A percentile compares a stretch with the other conserved stretches of the same genome.
These are phyloP conservation scores for Eutrema salsugineum DNA, from an alignment of 441 rosid species.

Conservation along the genomic window DNA sequence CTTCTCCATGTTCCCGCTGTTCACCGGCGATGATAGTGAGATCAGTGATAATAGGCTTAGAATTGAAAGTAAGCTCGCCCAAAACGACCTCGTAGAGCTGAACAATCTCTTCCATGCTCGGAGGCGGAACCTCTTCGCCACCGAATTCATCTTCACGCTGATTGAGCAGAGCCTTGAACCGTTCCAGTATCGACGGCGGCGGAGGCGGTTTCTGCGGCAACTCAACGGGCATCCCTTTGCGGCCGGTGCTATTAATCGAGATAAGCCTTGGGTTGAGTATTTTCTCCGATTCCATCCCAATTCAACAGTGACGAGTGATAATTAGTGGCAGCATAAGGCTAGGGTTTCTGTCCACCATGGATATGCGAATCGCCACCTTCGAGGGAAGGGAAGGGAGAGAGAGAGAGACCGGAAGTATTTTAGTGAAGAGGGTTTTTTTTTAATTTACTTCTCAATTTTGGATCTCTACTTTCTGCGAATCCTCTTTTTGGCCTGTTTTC, in stretches of 20 bases:
- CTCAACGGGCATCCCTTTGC: constrained; percentile 31
- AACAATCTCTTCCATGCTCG: constrained; percentile 57
- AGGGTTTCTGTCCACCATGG: constrained; percentile 36
- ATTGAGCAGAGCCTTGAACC: constrained; percentile 32
- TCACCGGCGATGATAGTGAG: constrained; percentile 97
- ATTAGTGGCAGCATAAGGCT: constrained; percentile 16
- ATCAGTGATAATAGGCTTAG: constrained; percentile 96
- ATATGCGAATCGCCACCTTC: constrained; percentile 26
- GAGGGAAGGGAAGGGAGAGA: background rate
- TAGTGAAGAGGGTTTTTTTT: constrained; percentile 18
- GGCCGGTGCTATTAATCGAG: constrained; percentile 6
- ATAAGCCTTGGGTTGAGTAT: constrained; percentile 25
- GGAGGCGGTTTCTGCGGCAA: constrained; percentile 36
- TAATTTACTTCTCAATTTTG: background rate
- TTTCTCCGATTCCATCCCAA: constrained; percentile 33
- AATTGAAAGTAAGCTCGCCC: constrained; percentile 77
- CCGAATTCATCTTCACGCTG: constrained; percentile 30
- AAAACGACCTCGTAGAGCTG: constrained; percentile 63
- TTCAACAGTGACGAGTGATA: constrained; percentile 14
- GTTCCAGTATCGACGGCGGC: constrained; percentile 24
- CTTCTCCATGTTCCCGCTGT: constrained; percentile 69
- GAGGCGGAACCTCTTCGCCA: constrained; percentile 37
- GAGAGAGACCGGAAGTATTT: constrained; percentile 18
- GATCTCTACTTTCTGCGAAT: background rate
- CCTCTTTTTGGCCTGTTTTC: background rate